Evolutionary conservation across 2,329 filamentous ascomycete species (phyloP).

Genomic region (Gnomoniopsis sp.): DNA sequence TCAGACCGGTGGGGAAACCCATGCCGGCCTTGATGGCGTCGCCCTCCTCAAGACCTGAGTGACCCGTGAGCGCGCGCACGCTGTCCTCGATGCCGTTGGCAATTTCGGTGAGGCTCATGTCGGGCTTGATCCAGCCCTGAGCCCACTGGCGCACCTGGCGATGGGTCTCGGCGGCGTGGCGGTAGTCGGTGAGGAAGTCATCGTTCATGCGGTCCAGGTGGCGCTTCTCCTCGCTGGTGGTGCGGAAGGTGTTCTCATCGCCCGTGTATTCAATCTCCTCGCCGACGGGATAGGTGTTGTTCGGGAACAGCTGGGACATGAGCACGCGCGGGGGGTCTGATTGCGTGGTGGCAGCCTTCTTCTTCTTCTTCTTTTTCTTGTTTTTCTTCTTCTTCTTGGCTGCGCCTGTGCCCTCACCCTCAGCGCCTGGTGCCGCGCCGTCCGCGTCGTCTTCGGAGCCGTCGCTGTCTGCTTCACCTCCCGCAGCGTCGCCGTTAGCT

Average conservation of each 20-base stretch:
- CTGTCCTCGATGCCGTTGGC: slow-evolving; percentile 79
- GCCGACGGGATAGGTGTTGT: slow-evolving; percentile 70
- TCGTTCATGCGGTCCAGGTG: slow-evolving; percentile 77
- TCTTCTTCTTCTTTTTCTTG: slow-evolving; percentile 71
- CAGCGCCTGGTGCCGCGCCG: slow-evolving; percentile 34
- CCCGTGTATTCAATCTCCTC: slow-evolving; percentile 70
- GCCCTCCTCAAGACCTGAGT: slow-evolving; percentile 71
- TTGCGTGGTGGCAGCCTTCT: slow-evolving; percentile 64
- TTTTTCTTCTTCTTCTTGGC: slow-evolving; percentile 81
- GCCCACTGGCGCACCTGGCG: slow-evolving; percentile 80
- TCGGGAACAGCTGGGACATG: slow-evolving; percentile 70
- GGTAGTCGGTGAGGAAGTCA: slow-evolving; percentile 74
- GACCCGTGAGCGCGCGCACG: slow-evolving; percentile 70
- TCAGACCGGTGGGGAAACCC: slow-evolving; percentile 79
- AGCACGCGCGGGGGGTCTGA: slow-evolving; percentile 74
- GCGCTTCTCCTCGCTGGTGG: slow-evolving; percentile 80
- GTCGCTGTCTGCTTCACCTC: slow-evolving; percentile 37
- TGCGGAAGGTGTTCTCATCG: slow-evolving; percentile 74
- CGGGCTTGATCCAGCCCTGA: slow-evolving; percentile 74
- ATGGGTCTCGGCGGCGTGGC: slow-evolving; percentile 75
- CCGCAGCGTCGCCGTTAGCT: slow-evolving; percentile 35
- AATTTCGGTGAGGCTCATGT: slow-evolving; percentile 73
- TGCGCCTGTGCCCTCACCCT: slow-evolving; percentile 35
- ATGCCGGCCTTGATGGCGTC: slow-evolving; percentile 74
- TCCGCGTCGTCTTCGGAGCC: slow-evolving; percentile 54